Percentiles rank a stretch among this genome's conserved stretches.
These are phyloP conservation scores for Heterobasidion occidentale DNA, from an alignment of 1,284 basidiomycete species.

Conservation along the genomic window DNA sequence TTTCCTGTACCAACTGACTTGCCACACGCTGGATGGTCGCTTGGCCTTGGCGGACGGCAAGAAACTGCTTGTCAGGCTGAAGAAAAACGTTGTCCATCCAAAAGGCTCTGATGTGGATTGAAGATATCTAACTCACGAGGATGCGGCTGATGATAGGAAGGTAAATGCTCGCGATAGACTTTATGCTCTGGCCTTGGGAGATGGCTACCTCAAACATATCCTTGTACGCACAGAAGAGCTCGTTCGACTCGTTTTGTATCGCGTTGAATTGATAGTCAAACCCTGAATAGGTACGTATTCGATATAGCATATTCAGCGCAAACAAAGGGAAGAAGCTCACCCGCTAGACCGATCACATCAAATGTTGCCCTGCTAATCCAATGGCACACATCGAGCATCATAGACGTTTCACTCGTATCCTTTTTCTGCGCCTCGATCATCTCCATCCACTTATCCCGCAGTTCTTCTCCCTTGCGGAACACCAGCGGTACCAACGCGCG, in stretches of 20 bases:
- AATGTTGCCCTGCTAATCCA: constrained; percentile 75
- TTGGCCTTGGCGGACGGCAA: constrained; percentile 46
- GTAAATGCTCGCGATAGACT: constrained; percentile 48
- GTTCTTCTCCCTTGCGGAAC: constrained; percentile 56
- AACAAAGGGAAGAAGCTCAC: constrained; percentile 25
- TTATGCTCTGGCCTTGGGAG: constrained; percentile 40
- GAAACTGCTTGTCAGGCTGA: constrained; percentile 48
- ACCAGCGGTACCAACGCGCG: constrained; percentile 62
- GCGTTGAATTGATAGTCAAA: constrained; percentile 78
- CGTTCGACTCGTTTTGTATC: constrained; percentile 66
- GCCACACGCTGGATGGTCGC: constrained; percentile 58
- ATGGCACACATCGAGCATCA: constrained; percentile 55
- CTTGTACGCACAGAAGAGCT: constrained; percentile 68
- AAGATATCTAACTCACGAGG: constrained; percentile 39
- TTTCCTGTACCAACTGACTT: constrained; percentile 62
- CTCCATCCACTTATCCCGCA: constrained; percentile 51
- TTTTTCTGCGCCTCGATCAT: constrained; percentile 25
- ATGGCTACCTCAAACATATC: constrained; percentile 74
- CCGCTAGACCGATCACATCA: constrained; percentile 73
- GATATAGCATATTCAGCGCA: neutral
- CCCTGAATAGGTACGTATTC: constrained; percentile 29
- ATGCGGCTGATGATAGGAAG: constrained; percentile 48
- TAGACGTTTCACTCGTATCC: constrained; percentile 16
- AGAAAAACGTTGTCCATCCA: neutral
- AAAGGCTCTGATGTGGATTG: neutral